Evolutionary conservation across 805 yeast species (phyloP).

Genomic region (Blastobotrys terrestris): DNA sequence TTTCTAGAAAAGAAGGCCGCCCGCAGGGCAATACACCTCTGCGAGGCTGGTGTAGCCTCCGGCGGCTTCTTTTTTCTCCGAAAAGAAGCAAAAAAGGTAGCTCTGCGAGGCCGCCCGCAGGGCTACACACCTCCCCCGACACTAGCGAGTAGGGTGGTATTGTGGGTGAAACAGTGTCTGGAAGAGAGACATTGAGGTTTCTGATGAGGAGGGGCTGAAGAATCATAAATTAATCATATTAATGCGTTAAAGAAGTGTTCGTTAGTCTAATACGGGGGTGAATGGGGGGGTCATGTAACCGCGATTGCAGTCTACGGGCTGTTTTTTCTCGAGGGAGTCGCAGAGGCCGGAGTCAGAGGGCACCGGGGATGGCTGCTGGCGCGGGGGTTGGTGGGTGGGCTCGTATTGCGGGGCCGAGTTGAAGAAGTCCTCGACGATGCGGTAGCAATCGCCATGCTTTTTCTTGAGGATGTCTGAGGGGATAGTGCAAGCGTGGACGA

Average conservation of each 20-base stretch:
- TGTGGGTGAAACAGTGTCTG: no score
- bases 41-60: no score
- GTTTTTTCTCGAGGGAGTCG: background rate
- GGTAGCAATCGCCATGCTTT: conserved; percentile 13
- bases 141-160: no score
- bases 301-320: background rate
- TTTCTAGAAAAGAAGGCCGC: no score
- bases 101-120: no score
- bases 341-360: background rate
- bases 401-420: background rate
- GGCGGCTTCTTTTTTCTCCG: no score
- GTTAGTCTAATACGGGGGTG: conserved; percentile 8
- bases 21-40: no score
- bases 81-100: no score
- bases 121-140: no score
- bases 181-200: no score
- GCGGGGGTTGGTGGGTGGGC: background rate
- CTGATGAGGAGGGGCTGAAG: no score
- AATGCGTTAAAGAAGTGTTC: background rate
- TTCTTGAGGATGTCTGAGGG: conserved; percentile 15
- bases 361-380: background rate
- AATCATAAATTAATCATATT: background rate
- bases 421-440: background rate
- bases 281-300: conserved; percentile 16
- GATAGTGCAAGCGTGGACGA: conserved; percentile 11